These are phyloP conservation scores for Coemansia sp. DNA, from an alignment of 192 early-diverging fungal genomes.

Conservation along the genomic window DNA sequence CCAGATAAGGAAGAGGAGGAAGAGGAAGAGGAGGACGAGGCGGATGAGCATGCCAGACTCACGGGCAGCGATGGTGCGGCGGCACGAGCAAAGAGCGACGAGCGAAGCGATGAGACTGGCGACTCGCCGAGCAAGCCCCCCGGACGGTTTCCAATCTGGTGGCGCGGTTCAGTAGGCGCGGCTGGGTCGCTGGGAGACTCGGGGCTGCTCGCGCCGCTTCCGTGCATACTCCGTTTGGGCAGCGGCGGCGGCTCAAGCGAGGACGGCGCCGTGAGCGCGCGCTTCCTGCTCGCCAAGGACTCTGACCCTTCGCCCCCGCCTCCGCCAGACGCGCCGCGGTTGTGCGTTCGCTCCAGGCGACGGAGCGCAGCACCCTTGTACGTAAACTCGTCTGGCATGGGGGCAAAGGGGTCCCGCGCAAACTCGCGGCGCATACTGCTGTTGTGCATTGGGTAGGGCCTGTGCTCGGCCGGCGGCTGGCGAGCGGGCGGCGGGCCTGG, in stretches of 20 bases:
- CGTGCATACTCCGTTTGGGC: background rate
- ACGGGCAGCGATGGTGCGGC: conserved; percentile 10
- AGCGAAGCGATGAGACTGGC: conserved; percentile 54
- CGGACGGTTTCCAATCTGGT: conserved; percentile 18
- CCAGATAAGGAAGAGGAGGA: background rate
- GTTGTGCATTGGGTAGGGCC: conserved; percentile 8
- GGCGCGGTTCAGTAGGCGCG: conserved; percentile 27
- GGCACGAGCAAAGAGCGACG: conserved; percentile 36
- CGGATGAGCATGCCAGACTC: background rate
- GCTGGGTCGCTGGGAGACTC: background rate
- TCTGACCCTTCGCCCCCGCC: background rate
- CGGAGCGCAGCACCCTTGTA: conserved; percentile 46
- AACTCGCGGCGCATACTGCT: conserved; percentile 20
- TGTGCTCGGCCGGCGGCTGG: background rate
- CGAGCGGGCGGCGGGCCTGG: background rate
- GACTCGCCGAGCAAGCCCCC: conserved; percentile 34
- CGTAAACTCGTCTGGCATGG: conserved; percentile 37
- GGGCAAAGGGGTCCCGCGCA: conserved; percentile 28
- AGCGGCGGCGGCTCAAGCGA: conserved; percentile 28
- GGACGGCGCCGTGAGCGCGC: conserved; percentile 56
- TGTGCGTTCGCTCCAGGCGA: conserved; percentile 37
- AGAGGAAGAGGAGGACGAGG: conserved; percentile 1
- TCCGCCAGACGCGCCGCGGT: conserved; percentile 9
- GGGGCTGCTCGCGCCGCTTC: background rate
- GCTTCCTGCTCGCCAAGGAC: conserved; percentile 31